phyloP scores from a whole-genome alignment of 2,329 filamentous ascomycete genomes.

The Thelonectria blattea region DNA sequence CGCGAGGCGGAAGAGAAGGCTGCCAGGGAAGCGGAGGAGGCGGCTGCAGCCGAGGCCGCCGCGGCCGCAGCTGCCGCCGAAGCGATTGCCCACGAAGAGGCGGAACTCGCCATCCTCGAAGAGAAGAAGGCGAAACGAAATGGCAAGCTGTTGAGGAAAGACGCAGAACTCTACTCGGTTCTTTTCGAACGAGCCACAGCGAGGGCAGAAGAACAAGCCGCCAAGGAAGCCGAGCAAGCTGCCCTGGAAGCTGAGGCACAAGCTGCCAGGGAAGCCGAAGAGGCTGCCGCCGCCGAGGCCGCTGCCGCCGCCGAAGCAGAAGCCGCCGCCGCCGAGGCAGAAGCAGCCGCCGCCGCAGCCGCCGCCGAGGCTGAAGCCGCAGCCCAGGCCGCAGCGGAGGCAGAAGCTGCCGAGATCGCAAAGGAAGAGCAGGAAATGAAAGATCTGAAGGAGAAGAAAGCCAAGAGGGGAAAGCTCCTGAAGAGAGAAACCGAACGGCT shows the following conservation, averaged over 20 bases:
- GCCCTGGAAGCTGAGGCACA: conserved; percentile 40
- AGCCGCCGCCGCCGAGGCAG: conserved; percentile 15
- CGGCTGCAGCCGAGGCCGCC: conserved; percentile 19
- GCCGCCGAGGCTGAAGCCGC: conserved; percentile 15
- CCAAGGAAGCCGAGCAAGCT: conserved; percentile 38
- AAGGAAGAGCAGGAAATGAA: conserved; percentile 37
- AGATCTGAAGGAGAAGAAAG: conserved; percentile 32
- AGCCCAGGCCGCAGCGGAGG: conserved; percentile 26
- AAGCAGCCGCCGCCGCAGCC: conserved; percentile 6
- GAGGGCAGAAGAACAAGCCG: conserved; percentile 38
- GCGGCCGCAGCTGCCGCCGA: conserved; percentile 39
- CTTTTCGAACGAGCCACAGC: conserved; percentile 25
- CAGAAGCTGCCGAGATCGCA: conserved; percentile 28
- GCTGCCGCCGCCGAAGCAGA: conserved; percentile 24
- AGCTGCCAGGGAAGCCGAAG: conserved; percentile 37
- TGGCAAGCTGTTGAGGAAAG: conserved; percentile 34
- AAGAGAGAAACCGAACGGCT: conserved; percentile 34
- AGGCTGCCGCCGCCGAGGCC: conserved; percentile 34
- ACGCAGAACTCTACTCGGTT: conserved; percentile 29
- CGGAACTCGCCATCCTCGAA: conserved; percentile 32
- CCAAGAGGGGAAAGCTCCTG: conserved; percentile 44
- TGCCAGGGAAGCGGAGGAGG: conserved; percentile 23
- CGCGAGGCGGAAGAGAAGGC: conserved; percentile 1
- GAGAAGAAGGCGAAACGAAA: conserved; percentile 33
- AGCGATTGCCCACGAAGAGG: conserved; percentile 36